Percentiles rank a stretch among this genome's conserved stretches.
These are phyloP conservation scores for Symbiodinium pilosum DNA, from an alignment of 73 alveolate species.

Conservation along the genomic window DNA sequence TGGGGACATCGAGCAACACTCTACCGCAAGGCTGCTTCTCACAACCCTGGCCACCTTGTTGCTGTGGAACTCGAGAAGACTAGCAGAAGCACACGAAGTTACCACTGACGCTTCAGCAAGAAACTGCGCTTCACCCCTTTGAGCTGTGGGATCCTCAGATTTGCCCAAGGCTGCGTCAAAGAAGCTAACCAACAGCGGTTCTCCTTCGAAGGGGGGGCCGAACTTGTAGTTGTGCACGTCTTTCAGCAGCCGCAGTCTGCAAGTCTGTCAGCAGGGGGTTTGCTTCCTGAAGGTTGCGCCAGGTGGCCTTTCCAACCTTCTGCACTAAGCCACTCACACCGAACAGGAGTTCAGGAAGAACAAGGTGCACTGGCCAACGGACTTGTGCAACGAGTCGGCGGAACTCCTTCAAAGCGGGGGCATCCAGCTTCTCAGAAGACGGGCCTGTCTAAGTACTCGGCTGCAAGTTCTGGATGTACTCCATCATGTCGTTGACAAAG, in stretches of 20 bases:
- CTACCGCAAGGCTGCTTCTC: background rate
- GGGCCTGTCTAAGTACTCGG: no score
- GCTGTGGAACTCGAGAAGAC: background rate
- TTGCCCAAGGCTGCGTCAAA: conserved; percentile 40
- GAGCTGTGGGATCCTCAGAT: background rate
- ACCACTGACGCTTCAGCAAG: no score
- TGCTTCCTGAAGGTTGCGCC: background rate
- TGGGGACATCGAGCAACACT: background rate
- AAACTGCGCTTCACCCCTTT: no score
- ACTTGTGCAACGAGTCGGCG: conserved; percentile 19
- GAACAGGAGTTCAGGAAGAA: conserved; percentile 16
- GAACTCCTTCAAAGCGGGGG: background rate
- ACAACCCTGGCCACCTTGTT: background rate
- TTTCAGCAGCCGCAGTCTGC: background rate
- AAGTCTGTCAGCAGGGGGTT: background rate
- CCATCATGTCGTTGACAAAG: background rate
- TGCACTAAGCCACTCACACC: conserved; percentile 4
- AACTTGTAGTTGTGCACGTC: background rate
- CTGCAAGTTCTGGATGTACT: background rate
- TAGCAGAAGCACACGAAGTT: no score
- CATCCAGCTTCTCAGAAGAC: background rate
- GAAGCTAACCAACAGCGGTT: background rate
- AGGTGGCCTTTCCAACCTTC: background rate
- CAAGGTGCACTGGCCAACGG: conserved; percentile 40
- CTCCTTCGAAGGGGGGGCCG: background rate